Percentiles rank a stretch among this genome's conserved stretches.
Conservation (phyloP, 23 red algal genomes). For the Gracilariopsis chorda region DNA sequence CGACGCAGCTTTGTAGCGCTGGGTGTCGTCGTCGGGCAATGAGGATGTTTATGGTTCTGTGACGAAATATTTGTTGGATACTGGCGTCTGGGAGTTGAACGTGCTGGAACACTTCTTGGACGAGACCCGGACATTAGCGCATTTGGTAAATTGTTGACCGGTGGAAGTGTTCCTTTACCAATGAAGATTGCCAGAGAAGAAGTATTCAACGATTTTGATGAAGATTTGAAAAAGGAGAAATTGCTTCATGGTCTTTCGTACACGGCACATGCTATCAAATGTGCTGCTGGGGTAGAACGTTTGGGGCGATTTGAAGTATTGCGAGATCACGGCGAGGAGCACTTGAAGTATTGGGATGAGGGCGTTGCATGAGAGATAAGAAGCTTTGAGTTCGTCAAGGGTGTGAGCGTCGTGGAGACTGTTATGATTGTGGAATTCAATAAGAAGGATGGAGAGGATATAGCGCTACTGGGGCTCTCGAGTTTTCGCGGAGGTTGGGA, state of each 20-base stretch:
- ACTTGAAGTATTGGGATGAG: conserved; percentile 67
- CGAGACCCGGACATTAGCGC: conserved; percentile 79
- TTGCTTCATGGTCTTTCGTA: conserved; percentile 99
- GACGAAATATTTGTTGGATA: conserved; percentile 97
- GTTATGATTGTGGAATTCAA: conserved; percentile 83
- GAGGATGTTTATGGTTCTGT: too few species aligned
- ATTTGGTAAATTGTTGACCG: conserved; percentile 95
- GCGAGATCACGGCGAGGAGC: neutral
- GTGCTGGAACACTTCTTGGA: conserved; percentile 49
- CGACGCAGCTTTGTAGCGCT: too few species aligned
- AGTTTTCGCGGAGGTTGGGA: conserved; percentile 14
- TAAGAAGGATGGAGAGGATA: conserved; percentile 34
- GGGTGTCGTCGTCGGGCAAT: too few species aligned
- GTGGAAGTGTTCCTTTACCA: conserved; percentile 82
- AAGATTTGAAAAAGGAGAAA: conserved; percentile 51
- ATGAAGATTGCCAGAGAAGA: conserved; percentile 77
- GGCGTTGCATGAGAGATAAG: conserved; percentile 56
- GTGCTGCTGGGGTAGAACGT: conserved; percentile 76
- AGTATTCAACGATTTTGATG: conserved; percentile 85
- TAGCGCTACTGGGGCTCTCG: conserved; percentile 49
- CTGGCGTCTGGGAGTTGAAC: conserved; percentile 81
- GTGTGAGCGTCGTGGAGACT: conserved; percentile 66
- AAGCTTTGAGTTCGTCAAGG: conserved; percentile 28
- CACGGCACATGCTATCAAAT: conserved; percentile 88
- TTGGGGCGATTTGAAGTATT: conserved; percentile 47